These are phyloP conservation scores for Arabis alpina DNA, from an alignment of 345 rosid genomes.

Conservation along the genomic window DNA sequence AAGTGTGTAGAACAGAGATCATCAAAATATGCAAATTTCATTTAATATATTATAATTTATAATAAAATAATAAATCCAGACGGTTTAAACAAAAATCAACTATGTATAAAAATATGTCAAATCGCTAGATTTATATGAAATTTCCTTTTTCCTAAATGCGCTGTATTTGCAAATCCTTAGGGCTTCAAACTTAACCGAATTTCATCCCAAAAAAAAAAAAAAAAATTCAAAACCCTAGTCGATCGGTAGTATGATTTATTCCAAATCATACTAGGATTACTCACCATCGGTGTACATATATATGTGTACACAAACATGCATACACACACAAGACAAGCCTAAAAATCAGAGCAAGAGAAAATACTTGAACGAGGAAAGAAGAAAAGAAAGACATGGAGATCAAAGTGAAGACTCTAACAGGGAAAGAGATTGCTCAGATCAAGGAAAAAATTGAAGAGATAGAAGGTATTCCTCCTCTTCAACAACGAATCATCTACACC, in stretches of 20 bases:
- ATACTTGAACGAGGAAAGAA: slow-evolving; percentile 3
- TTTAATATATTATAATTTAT: no score
- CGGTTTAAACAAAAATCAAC: no score
- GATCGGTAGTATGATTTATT: not conserved
- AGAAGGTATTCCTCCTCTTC: slow-evolving; percentile 22
- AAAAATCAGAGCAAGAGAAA: not conserved
- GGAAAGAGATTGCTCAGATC: slow-evolving; percentile 3
- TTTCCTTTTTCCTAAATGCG: not conserved
- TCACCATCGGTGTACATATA: not conserved
- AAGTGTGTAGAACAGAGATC: no score
- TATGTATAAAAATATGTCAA: not conserved
- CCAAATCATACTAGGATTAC: not conserved
- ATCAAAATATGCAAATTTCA: no score
- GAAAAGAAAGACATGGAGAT: slow-evolving; percentile 9
- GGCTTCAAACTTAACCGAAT: not conserved
- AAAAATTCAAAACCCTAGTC: not conserved
- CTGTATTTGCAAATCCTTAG: not conserved
- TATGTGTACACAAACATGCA: not conserved
- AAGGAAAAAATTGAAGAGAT: slow-evolving; percentile 15
- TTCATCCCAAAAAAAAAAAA: not conserved
- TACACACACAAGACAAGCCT: not conserved
- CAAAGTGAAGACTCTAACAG: slow-evolving; percentile 29
- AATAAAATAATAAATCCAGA: no score
- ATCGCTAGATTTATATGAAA: not conserved
- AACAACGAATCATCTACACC: slow-evolving; percentile 29